Evolutionary conservation across 2,329 filamentous ascomycete species (phyloP).

Genomic region (Penicillium corylophilum): DNA sequence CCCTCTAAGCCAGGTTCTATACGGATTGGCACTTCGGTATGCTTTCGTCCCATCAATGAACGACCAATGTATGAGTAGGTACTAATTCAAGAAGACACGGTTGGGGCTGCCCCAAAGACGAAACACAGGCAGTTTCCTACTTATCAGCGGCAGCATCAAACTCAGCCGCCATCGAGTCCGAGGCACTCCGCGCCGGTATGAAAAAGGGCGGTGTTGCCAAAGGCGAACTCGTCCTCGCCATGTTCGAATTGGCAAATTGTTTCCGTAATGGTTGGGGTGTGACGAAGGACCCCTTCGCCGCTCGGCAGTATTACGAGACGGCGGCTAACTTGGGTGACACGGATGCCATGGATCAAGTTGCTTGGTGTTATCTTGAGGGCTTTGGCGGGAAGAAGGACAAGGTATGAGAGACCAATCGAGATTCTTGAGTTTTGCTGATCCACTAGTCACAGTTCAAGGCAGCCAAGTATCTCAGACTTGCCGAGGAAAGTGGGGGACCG

Average conservation of each 20-base stretch:
- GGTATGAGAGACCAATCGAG: slow-evolving; percentile 57
- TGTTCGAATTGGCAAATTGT: slow-evolving; percentile 75
- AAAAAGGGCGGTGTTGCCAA: slow-evolving; percentile 94
- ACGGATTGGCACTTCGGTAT: slow-evolving; percentile 84
- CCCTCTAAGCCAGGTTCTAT: slow-evolving; percentile 90
- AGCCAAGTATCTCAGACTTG: slow-evolving; percentile 87
- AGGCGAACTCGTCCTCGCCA: slow-evolving; percentile 91
- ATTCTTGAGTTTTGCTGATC: slow-evolving; percentile 9
- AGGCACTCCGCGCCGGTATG: slow-evolving; percentile 81
- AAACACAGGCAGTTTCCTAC: slow-evolving; percentile 73
- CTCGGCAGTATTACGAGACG: slow-evolving; percentile 91
- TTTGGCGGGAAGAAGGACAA: slow-evolving; percentile 98
- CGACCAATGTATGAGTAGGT: not conserved
- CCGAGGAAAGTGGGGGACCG: slow-evolving; percentile 85
- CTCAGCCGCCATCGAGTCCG: slow-evolving; percentile 79
- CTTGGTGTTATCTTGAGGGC: slow-evolving; percentile 95
- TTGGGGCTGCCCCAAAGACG: slow-evolving; percentile 80
- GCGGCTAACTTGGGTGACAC: slow-evolving; percentile 94
- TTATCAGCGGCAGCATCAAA: slow-evolving; percentile 87
- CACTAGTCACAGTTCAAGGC: slow-evolving; percentile 49
- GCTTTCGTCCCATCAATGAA: slow-evolving; percentile 21
- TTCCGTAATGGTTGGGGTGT: slow-evolving; percentile 96
- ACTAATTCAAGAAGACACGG: slow-evolving; percentile 65
- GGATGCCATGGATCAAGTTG: slow-evolving; percentile 96
- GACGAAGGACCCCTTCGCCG: slow-evolving; percentile 78